Evolutionary conservation across 2,329 filamentous ascomycete species (phyloP).

Genomic region (Aspergillus uvarum): DNA sequence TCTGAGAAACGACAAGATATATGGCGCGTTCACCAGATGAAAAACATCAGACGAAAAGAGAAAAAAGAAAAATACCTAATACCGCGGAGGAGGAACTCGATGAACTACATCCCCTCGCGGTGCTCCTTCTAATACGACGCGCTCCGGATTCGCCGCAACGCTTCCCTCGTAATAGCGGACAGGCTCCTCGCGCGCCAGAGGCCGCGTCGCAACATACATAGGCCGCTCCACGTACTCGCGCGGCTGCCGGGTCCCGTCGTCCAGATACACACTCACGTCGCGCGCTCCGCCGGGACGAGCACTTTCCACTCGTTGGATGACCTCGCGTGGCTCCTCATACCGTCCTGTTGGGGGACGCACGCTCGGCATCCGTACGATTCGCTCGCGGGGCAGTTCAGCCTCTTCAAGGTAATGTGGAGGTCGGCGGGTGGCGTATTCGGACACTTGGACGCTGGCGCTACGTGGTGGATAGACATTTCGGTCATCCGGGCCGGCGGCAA

Average conservation of each 20-base stretch:
- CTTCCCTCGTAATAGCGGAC: conserved; percentile 37
- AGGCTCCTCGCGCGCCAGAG: conserved; percentile 31
- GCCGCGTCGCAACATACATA: conserved; percentile 43
- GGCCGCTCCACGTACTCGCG: conserved; percentile 51
- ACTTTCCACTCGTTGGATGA: conserved; percentile 43
- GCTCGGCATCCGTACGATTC: conserved; percentile 57
- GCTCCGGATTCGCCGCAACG: conserved; percentile 25
- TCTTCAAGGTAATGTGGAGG: conserved; percentile 56
- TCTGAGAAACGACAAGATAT: not conserved
- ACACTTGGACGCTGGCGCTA: conserved; percentile 42
- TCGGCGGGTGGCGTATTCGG: conserved; percentile 41
- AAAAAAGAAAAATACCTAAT: conserved; percentile 23
- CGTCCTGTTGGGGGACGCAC: conserved; percentile 54
- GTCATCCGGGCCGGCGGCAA: conserved; percentile 31
- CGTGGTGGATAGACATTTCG: conserved; percentile 34
- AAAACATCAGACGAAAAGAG: not conserved
- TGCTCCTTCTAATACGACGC: conserved; percentile 30
- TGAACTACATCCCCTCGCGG: conserved; percentile 30
- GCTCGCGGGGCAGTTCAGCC: conserved; percentile 59
- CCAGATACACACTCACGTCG: conserved; percentile 45
- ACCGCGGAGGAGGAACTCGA: conserved; percentile 34
- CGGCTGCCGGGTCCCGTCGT: conserved; percentile 39
- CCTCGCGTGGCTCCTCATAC: conserved; percentile 45
- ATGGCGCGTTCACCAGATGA: not conserved
- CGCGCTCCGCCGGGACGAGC: conserved; percentile 42